phyloP scores from a whole-genome alignment of 2,329 filamentous ascomycete genomes.

The Monilinia polystroma region DNA sequence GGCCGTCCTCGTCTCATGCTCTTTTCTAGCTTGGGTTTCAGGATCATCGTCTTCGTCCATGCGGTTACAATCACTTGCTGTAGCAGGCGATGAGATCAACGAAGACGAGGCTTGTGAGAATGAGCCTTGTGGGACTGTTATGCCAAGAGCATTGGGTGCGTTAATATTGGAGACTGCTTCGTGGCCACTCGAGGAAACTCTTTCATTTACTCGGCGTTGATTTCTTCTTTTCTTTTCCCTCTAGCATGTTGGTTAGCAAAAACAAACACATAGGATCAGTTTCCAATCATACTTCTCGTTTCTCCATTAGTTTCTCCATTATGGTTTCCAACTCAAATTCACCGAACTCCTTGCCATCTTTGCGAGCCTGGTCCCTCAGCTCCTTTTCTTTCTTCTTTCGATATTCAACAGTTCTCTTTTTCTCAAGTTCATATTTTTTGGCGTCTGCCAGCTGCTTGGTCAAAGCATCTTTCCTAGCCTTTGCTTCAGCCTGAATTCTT shows the following conservation, averaged over 20 bases:
- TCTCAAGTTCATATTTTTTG: background rate
- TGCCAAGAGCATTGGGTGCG: background rate
- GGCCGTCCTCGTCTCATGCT: background rate
- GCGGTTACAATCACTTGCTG: background rate
- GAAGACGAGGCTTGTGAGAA: background rate
- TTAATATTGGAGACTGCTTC: background rate
- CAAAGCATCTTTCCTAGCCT: background rate
- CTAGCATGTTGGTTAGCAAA: constrained; percentile 9
- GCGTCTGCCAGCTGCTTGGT: background rate
- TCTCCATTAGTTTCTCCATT: constrained; percentile 19
- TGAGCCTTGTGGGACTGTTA: background rate
- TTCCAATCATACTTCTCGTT: constrained; percentile 21
- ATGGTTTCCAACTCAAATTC: constrained; percentile 8
- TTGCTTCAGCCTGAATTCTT: constrained; percentile 1
- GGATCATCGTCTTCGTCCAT: constrained; percentile 1
- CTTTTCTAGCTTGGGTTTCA: too few species aligned
- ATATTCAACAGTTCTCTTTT: constrained; percentile 4
- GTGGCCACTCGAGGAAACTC: background rate
- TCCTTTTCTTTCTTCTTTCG: background rate
- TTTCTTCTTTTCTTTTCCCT: constrained; percentile 14
- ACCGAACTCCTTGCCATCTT: constrained; percentile 1
- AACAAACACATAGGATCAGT: background rate
- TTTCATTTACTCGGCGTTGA: background rate
- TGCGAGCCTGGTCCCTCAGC: background rate
- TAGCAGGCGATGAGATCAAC: background rate